phyloP scores from a whole-genome alignment of 73 alveolate genomes.

The Tetrahymena borealis region DNA sequence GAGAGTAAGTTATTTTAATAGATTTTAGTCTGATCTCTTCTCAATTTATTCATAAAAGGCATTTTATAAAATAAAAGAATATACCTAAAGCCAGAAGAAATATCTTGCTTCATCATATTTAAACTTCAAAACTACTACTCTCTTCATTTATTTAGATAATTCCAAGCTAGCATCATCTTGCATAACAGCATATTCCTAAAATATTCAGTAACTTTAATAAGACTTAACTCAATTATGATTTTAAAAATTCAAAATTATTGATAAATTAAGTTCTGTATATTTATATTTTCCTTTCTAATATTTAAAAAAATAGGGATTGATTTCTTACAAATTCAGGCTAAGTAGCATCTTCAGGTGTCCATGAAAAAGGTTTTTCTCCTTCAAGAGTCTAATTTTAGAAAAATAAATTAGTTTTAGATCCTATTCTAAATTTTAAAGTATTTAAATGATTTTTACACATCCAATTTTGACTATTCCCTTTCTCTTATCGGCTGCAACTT shows the following conservation, averaged over 20 bases:
- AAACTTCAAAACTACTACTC: background rate
- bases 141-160: background rate
- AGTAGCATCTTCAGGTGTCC: conserved; percentile 1
- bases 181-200: background rate
- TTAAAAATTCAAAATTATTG: background rate
- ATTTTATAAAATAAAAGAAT: background rate
- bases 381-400: background rate
- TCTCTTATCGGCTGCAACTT: background rate
- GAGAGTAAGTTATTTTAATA: background rate
- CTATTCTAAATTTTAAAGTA: too few relatives aligned
- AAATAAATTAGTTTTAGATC: too few relatives aligned
- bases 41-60: background rate
- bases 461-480: background rate
- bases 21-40: background rate
- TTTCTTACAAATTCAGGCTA: background rate
- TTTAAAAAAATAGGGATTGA: background rate
- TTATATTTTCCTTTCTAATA: background rate
- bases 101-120: background rate
- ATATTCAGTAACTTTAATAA: too few relatives aligned
- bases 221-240: too few relatives aligned
- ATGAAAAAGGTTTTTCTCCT: background rate
- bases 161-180: background rate
- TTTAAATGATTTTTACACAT: too few relatives aligned
- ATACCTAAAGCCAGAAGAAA: background rate
- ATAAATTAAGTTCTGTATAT: background rate